Evolutionary conservation across 1,284 basidiomycete species (phyloP).

Genomic region (Irpex sp.): DNA sequence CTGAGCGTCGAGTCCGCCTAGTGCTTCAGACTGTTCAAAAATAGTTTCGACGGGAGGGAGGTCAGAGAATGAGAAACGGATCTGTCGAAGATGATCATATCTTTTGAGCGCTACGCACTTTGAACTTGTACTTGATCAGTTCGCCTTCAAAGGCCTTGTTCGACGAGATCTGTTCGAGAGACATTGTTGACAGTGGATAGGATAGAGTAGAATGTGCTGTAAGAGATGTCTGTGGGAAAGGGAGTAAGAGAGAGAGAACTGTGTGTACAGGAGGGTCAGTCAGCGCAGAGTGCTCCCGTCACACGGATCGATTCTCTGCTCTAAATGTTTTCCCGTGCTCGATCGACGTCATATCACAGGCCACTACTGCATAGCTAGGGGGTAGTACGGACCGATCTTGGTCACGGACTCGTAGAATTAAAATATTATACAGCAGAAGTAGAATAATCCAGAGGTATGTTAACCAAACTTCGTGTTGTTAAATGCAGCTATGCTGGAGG

Average conservation of each 20-base stretch:
- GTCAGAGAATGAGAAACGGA: not conserved
- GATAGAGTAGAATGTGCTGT: not conserved
- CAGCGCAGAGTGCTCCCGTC: not conserved
- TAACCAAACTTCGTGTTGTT: not conserved
- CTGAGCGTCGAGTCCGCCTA: constrained; percentile 77
- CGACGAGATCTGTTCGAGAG: constrained; percentile 66
- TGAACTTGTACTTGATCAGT: constrained; percentile 86
- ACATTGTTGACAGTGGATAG: constrained; percentile 25
- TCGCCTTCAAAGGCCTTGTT: constrained; percentile 81
- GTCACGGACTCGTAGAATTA: not conserved
- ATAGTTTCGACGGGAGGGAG: not conserved
- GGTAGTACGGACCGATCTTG: not conserved
- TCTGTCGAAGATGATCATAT: constrained; percentile 15
- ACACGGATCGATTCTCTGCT: not conserved
- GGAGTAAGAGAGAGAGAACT: not conserved
- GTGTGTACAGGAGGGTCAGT: not conserved
- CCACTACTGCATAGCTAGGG: not conserved
- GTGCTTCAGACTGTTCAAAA: constrained; percentile 50
- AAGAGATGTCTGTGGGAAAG: not conserved
- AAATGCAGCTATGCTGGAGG: not conserved
- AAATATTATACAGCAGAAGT: not conserved
- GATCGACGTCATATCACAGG: not conserved
- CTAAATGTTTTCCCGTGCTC: not conserved
- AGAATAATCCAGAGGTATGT: not conserved
- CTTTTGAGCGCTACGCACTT: constrained; percentile 37